Conservation (phyloP, 352 stramenopile genomes). For the Phytopythium sindhum region DNA sequence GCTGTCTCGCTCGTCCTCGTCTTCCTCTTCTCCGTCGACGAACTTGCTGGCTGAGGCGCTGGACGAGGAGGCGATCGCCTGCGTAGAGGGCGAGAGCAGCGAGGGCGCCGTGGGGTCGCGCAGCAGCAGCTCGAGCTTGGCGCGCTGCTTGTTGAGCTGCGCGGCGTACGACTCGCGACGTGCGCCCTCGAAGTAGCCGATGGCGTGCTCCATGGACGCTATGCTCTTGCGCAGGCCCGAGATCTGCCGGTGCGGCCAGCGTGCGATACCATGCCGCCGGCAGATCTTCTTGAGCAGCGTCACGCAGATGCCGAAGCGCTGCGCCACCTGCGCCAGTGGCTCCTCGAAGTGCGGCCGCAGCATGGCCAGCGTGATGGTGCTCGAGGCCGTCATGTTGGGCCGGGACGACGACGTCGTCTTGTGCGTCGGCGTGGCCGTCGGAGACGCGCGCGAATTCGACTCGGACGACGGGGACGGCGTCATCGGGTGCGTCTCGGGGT, state of each 20-base stretch:
- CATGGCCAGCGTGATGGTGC: constrained; percentile 80
- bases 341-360: constrained; percentile 83
- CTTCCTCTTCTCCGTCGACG: constrained; percentile 8
- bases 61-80: neutral
- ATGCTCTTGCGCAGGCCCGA: constrained; percentile 86
- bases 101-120: constrained; percentile 46
- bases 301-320: constrained; percentile 78
- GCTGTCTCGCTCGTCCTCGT: constrained; percentile 1
- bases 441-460: constrained; percentile 2
- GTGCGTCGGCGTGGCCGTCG: constrained; percentile 13
- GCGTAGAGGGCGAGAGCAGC: constrained; percentile 4
- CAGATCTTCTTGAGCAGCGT: constrained; percentile 88
- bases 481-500: neutral
- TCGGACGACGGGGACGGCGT: constrained; percentile 11
- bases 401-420: constrained; percentile 26
- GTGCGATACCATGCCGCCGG: constrained; percentile 68
- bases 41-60: constrained; percentile 8
- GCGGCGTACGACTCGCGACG: constrained; percentile 67
- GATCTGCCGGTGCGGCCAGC: constrained; percentile 85
- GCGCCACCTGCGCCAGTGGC: constrained; percentile 71
- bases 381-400: constrained; percentile 70
- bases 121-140: constrained; percentile 63
- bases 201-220: constrained; percentile 80
- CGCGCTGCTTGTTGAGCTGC: constrained; percentile 72
- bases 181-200: constrained; percentile 68